Percentiles rank a stretch among this genome's conserved stretches.
Evolutionary conservation across 495 filamentous ascomycete genomes (phyloP).

Genomic region (Aspergillus avenaceus): DNA sequence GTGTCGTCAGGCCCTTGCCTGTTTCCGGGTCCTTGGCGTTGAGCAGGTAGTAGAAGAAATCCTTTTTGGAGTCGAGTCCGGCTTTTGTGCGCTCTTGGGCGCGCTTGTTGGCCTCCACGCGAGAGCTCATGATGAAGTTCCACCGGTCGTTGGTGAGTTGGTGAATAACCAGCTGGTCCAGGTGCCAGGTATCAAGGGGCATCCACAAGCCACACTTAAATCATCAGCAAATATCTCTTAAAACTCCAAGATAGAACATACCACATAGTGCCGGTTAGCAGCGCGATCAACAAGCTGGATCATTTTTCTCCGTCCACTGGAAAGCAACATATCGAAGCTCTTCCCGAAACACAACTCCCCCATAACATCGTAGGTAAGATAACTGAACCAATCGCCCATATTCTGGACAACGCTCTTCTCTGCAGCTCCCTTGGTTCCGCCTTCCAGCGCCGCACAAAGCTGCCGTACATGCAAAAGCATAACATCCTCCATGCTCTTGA

Average conservation of each 20-base stretch:
- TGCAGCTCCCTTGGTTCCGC: constrained; percentile 12
- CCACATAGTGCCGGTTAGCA: constrained; percentile 50
- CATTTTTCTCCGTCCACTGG: constrained; percentile 36
- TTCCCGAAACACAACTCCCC: constrained; percentile 51
- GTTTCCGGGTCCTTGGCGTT: constrained; percentile 56
- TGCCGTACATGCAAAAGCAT: constrained; percentile 47
- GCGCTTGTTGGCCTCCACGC: constrained; percentile 51
- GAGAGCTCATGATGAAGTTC: constrained; percentile 59
- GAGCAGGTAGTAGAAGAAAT: constrained; percentile 58
- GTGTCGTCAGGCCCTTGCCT: constrained; percentile 58
- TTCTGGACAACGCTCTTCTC: constrained; percentile 32
- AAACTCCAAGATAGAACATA: too few species aligned
- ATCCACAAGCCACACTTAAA: constrained; percentile 62
- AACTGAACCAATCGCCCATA: constrained; percentile 49
- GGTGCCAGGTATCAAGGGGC: constrained; percentile 47
- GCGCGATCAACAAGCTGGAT: constrained; percentile 48
- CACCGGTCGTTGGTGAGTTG: constrained; percentile 52
- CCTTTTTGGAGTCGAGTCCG: constrained; percentile 57
- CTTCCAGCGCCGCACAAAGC: constrained; percentile 36
- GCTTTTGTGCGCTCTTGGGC: constrained; percentile 43
- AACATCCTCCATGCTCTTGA: constrained; percentile 50
- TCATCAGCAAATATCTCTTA: too few species aligned
- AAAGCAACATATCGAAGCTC: constrained; percentile 55
- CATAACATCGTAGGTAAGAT: constrained; percentile 51
- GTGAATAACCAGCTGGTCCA: constrained; percentile 57